These are phyloP conservation scores for Phyllostachys edulis DNA, from an alignment of 176 grass and related monocot genomes.

Conservation along the genomic window DNA sequence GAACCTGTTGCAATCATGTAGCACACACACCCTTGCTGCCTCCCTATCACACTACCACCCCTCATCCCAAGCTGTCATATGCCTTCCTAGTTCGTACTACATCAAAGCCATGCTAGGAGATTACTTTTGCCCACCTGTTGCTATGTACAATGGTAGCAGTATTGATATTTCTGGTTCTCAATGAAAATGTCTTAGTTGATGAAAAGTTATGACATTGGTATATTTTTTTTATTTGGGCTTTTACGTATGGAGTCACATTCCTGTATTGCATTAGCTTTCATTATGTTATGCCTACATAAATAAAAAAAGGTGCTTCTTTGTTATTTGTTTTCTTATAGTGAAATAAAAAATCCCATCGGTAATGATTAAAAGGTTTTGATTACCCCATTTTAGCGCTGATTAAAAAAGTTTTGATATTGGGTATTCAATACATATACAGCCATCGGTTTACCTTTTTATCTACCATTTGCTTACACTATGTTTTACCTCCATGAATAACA, in stretches of 20 bases:
- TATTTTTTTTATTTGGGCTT: not conserved
- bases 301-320: not conserved
- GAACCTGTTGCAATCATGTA: not conserved
- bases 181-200: not conserved
- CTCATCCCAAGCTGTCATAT: not conserved
- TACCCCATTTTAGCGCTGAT: not conserved
- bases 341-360: not conserved
- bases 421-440: not conserved
- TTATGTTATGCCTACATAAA: conserved; percentile 18
- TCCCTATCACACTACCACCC: not conserved
- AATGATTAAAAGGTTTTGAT: conserved; percentile 11
- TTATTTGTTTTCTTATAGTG: not conserved
- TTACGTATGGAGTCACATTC: not conserved
- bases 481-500: not conserved
- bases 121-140: not conserved
- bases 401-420: not conserved
- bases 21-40: not conserved
- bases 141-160: not conserved
- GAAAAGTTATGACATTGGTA: conserved; percentile 1
- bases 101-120: not conserved
- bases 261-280: not conserved
- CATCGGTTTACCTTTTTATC: not conserved
- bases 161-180: not conserved
- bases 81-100: not conserved
- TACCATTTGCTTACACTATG: not conserved